Percentiles rank a stretch among this genome's conserved stretches.
phyloP scores from a whole-genome alignment of 1,284 basidiomycete genomes.

The Pseudozyma tsukubaensis region DNA sequence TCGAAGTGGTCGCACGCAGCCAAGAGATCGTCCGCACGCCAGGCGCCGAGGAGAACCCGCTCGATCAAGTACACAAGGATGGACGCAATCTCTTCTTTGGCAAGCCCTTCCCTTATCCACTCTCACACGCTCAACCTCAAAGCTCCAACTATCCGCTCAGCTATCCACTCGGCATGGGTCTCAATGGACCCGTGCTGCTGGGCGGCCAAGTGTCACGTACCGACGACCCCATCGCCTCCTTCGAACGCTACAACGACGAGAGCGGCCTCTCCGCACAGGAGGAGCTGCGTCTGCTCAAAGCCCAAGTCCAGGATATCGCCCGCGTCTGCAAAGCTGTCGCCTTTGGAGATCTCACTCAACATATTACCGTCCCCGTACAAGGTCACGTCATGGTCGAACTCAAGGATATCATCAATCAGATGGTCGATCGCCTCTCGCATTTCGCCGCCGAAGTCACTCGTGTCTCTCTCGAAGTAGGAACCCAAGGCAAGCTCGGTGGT shows the following conservation, averaged over 20 bases:
- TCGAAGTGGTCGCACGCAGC: constrained; percentile 48
- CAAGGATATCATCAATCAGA: constrained; percentile 97
- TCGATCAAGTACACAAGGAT: constrained; percentile 10
- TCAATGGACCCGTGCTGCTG: constrained; percentile 64
- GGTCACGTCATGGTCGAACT: constrained; percentile 97
- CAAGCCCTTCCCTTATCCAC: constrained; percentile 61
- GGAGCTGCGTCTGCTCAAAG: constrained; percentile 83
- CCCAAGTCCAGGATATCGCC: constrained; percentile 89
- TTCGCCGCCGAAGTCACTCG: constrained; percentile 95
- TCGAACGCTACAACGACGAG: constrained; percentile 66
- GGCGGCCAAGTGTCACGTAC: constrained; percentile 35
- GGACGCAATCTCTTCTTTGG: constrained; percentile 45
- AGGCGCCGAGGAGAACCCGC: constrained; percentile 33
- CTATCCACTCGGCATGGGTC: constrained; percentile 66
- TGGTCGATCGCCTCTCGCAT: constrained; percentile 85
- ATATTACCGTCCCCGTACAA: constrained; percentile 95
- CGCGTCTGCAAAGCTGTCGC: constrained; percentile 96
- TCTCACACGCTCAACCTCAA: constrained; percentile 63
- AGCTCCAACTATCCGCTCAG: constrained; percentile 64
- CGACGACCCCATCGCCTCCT: constrained; percentile 65
- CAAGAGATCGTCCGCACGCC: constrained; percentile 48
- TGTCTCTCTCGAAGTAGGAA: constrained; percentile 83
- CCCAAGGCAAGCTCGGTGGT: constrained; percentile 69
- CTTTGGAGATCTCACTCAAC: constrained; percentile 90
- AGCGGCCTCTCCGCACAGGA: constrained; percentile 74